Evolutionary conservation across 257 asterid genomes (phyloP), one percentile per base, ranked within the genome.

Genomic region (Asclepias syriaca): DNA sequence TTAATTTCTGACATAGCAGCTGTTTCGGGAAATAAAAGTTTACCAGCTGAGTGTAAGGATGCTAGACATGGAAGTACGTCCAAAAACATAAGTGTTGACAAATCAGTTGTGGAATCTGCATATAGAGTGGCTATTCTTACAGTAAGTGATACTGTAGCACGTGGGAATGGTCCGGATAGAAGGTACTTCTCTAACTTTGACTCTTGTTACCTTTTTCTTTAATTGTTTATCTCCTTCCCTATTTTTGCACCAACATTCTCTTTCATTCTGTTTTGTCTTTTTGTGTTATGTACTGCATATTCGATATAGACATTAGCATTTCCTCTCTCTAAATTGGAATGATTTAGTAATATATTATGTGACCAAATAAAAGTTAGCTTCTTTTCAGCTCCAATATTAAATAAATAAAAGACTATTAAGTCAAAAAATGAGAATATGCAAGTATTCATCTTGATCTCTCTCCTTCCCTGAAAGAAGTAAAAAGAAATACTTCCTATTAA

Each of bases 81-180:
- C 7, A 78, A 74, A 53, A 73, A 73, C 27, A 55, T 54, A 39
- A 81, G 59, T 68, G 40, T 67, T 57, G 77, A 72, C 67, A 75
- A 75, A 76, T 55, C 78, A 71, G 84, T 69, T 39, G 56, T 75
- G 78, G 83, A 60, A 71, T 81, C 81, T 43, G 85, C 73, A 29
- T 73, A 64, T 79, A 85, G 82, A 84, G 98, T 92, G 84, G 98
- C 96, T 68, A 85, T 92, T 81, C 89, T 87, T 50, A 90, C 96
- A 24, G 98, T 92, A 81, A 92, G 98, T 81, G 96, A 92, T 81
- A 92, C 98, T 32, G 96, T 92, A 70, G 92, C 98, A 32, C 77
- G 85, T 59, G 98, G 94, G 56, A 45, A 65, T 46, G 96, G 96
- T 15, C 98, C 96, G 48, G 96, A 92, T 77, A 78, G 96, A 74